phyloP scores from a whole-genome alignment of 208 protist species.

The Kentomonas sorsogonicus region DNA sequence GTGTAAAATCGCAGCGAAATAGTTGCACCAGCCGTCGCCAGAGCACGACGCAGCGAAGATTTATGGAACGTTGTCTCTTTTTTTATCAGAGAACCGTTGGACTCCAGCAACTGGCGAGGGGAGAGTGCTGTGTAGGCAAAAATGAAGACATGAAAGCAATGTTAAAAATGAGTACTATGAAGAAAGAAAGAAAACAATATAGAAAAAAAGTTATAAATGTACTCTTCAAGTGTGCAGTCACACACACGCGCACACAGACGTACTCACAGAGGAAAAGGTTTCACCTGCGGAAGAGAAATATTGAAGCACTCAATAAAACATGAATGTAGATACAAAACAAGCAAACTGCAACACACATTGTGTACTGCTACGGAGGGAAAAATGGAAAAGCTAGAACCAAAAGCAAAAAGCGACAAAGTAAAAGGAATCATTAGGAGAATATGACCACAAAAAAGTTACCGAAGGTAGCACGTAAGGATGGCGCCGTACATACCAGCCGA shows the following conservation, averaged over 20 bases:
- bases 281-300: background rate
- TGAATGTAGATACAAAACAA: background rate
- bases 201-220: background rate
- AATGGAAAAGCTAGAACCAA: too few species aligned
- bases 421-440: too few species aligned
- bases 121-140: background rate
- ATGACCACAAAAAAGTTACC: too few species aligned
- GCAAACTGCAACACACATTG: slow-evolving; percentile 8
- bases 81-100: background rate
- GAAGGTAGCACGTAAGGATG: too few species aligned
- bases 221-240: background rate
- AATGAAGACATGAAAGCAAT: background rate
- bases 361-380: slow-evolving; percentile 66
- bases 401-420: too few species aligned
- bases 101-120: background rate
- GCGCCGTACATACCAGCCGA: too few species aligned
- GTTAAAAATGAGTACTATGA: background rate
- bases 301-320: background rate
- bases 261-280: background rate
- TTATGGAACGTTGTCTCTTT: background rate
- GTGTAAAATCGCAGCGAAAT: background rate
- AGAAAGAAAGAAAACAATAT: slow-evolving; percentile 13
- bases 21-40: background rate
- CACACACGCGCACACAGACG: background rate
- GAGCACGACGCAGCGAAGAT: background rate